Evolutionary conservation across 441 rosid species (phyloP).

Genomic region (Gossypium gossypioides): DNA sequence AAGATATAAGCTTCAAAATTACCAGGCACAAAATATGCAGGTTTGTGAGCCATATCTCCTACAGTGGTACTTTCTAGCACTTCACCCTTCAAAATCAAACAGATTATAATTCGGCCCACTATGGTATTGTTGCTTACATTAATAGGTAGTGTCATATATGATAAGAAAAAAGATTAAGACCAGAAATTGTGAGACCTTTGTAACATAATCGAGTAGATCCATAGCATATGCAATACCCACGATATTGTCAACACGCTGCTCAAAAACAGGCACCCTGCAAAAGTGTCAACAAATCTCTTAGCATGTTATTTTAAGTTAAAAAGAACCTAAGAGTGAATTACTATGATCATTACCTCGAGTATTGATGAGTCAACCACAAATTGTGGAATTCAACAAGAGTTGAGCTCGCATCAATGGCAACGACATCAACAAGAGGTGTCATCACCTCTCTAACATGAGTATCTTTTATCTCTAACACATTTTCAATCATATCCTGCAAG

Average conservation of each 20-base stretch:
- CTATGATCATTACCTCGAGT: conserved; percentile 57
- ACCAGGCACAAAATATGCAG: conserved; percentile 97
- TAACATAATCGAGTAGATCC: conserved; percentile 92
- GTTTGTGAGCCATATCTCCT: conserved; percentile 96
- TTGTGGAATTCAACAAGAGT: conserved; percentile 77
- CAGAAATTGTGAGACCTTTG: conserved; percentile 52
- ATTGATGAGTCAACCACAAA: conserved; percentile 96
- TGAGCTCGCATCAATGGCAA: conserved; percentile 85
- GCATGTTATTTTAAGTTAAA: conserved; percentile 15
- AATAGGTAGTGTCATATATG: conserved; percentile 20
- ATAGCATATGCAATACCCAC: conserved; percentile 97
- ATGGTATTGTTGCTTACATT: conserved; percentile 26
- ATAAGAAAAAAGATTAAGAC: conserved; percentile 10
- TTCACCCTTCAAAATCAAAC: conserved; percentile 90
- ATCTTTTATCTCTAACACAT: conserved; percentile 96
- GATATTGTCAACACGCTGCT: conserved; percentile 96
- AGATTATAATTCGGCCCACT: conserved; percentile 37
- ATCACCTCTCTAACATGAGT: conserved; percentile 97
- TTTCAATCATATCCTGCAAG: conserved; percentile 96
- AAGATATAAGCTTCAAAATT: conserved; percentile 21
- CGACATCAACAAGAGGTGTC: conserved; percentile 99
- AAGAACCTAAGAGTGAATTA: neutral
- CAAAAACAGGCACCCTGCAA: conserved; percentile 93
- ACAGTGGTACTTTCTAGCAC: conserved; percentile 69
- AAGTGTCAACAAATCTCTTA: conserved; percentile 19